phyloP scores from a whole-genome alignment of 495 filamentous ascomycete genomes.

The Thermochaetoides thermophila region DNA sequence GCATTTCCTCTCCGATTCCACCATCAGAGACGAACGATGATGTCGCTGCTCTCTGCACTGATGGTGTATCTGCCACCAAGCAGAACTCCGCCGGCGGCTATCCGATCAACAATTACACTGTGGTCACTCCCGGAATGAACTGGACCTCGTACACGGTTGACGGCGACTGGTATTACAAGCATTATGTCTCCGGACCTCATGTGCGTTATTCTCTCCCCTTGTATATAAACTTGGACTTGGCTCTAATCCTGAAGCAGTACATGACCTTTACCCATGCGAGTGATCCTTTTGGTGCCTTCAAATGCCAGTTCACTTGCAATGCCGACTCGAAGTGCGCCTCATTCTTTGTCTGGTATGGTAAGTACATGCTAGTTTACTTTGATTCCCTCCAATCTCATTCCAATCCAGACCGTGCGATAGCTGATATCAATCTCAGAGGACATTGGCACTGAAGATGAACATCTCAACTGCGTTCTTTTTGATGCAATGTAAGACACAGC shows the following conservation, averaged over 20 bases:
- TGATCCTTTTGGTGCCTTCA: constrained; percentile 17
- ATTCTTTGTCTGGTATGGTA: constrained; percentile 20
- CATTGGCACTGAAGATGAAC: constrained; percentile 7
- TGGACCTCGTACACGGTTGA: constrained; percentile 10
- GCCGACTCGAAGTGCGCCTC: constrained; percentile 12
- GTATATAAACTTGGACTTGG: neutral
- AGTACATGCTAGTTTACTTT: no score
- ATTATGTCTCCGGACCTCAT: constrained; percentile 17
- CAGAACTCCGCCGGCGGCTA: constrained; percentile 1
- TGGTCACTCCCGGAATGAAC: constrained; percentile 4
- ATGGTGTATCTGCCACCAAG: constrained; percentile 9
- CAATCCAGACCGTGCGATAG: neutral
- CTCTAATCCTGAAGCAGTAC: constrained; percentile 7
- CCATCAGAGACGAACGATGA: constrained; percentile 2
- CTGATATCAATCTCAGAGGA: constrained; percentile 5
- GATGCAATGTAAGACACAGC: constrained; percentile 24
- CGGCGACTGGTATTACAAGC: constrained; percentile 9
- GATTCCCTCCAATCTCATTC: neutral
- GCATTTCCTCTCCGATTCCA: neutral
- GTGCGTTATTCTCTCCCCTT: constrained; percentile 3
- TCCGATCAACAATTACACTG: constrained; percentile 13
- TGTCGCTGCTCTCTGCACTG: constrained; percentile 7
- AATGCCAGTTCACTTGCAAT: constrained; percentile 26
- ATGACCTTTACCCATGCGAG: constrained; percentile 7
- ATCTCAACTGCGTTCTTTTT: constrained; percentile 18